These are phyloP conservation scores for Naganishia sp. DNA, from an alignment of 1,284 basidiomycete species.

Conservation along the genomic window DNA sequence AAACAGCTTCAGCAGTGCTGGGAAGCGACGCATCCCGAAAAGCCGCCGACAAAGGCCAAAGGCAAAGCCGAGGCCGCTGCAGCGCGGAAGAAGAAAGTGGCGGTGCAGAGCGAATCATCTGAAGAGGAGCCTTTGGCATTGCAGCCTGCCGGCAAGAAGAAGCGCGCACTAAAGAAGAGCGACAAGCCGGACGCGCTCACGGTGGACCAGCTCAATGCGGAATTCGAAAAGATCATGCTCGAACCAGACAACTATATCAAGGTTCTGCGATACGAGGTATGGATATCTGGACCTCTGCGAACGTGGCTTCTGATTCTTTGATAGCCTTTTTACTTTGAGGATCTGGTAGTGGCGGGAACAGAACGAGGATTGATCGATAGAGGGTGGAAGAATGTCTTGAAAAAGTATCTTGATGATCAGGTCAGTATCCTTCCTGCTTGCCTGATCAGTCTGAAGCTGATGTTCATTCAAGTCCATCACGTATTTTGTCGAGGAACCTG, in stretches of 20 bases:
- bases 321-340: slow-evolving; percentile 50
- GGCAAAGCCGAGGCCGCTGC: slow-evolving; percentile 24
- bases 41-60: slow-evolving; percentile 8
- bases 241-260: slow-evolving; percentile 43
- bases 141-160: slow-evolving; percentile 19
- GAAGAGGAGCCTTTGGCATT: slow-evolving; percentile 36
- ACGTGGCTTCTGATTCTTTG: background rate
- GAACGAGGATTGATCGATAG: slow-evolving; percentile 39
- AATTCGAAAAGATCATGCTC: slow-evolving; percentile 37
- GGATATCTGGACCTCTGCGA: slow-evolving; percentile 5
- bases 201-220: slow-evolving; percentile 14
- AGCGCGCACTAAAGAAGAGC: slow-evolving; percentile 32
- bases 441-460: background rate
- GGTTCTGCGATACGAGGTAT: slow-evolving; percentile 50
- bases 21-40: slow-evolving; percentile 44
- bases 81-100: slow-evolving; percentile 15
- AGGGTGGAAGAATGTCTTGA: slow-evolving; percentile 46
- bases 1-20: slow-evolving; percentile 47
- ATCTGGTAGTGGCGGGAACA: slow-evolving; percentile 44
- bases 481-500: slow-evolving; percentile 46
- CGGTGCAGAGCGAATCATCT: slow-evolving; percentile 32
- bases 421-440: slow-evolving; percentile 36
- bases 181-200: slow-evolving; percentile 28
- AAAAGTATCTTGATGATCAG: slow-evolving; percentile 47
- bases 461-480: slow-evolving; percentile 40